These are phyloP conservation scores for Fusarium sp. DNA, from an alignment of 2,329 filamentous ascomycete genomes.

Conservation along the genomic window DNA sequence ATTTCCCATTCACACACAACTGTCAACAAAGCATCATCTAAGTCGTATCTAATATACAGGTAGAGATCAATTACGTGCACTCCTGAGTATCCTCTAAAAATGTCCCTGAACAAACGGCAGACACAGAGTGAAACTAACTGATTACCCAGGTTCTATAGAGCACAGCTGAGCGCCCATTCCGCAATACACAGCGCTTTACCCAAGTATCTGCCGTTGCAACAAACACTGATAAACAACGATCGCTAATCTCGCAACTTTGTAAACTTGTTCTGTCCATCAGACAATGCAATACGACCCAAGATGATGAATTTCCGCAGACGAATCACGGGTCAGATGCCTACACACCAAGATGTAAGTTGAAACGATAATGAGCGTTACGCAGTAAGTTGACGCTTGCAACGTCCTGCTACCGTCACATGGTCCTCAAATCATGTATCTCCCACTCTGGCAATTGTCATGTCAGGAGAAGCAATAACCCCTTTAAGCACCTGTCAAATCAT, in stretches of 20 bases:
- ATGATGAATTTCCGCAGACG: not conserved
- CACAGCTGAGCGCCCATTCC: not conserved
- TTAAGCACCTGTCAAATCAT: constrained; percentile 14
- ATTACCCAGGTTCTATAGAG: not conserved
- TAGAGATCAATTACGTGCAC: not conserved
- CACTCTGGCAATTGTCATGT: no score
- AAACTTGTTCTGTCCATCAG: not conserved
- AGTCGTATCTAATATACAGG: no score
- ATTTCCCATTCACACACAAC: not conserved
- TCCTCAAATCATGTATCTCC: constrained; percentile 14
- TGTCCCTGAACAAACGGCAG: not conserved
- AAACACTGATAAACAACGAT: not conserved
- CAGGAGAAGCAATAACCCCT: not conserved
- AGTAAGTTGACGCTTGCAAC: not conserved
- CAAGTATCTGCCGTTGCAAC: not conserved
- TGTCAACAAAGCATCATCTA: not conserved
- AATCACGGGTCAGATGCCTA: not conserved
- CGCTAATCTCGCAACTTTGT: not conserved
- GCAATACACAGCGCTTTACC: not conserved
- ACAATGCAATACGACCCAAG: not conserved
- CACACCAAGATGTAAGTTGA: not conserved
- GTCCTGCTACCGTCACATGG: constrained; percentile 1
- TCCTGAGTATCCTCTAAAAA: not conserved
- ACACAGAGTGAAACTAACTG: not conserved
- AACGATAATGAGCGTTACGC: not conserved